phyloP scores from a whole-genome alignment of 148 eudicot genomes.

The Agrostemma githago region DNA sequence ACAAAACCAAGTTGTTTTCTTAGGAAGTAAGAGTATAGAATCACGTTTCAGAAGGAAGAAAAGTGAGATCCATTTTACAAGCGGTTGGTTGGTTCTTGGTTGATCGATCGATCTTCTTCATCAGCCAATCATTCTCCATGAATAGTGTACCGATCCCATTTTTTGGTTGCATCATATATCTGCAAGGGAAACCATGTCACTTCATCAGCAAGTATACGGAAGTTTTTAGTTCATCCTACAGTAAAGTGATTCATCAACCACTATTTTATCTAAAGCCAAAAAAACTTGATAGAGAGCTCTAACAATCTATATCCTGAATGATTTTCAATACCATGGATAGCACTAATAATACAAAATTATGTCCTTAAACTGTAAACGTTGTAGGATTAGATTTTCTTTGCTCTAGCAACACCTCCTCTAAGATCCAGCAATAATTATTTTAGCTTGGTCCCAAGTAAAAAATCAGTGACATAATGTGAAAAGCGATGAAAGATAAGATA shows the following conservation, averaged over 20 bases:
- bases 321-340: too few relatives aligned
- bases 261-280: background rate
- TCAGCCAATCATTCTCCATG: constrained; percentile 62
- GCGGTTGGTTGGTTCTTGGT: background rate
- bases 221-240: background rate
- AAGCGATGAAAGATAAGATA: constrained; percentile 25
- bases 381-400: too few relatives aligned
- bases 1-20: constrained; percentile 5
- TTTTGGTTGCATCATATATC: constrained; percentile 92
- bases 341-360: too few relatives aligned
- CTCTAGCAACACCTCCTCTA: too few relatives aligned
- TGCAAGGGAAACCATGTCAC: constrained; percentile 27
- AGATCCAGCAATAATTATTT: too few relatives aligned
- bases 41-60: background rate
- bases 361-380: too few relatives aligned
- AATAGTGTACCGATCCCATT: constrained; percentile 94
- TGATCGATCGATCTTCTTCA: background rate
- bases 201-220: constrained; percentile 7
- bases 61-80: background rate
- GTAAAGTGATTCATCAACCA: background rate
- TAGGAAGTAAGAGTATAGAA: background rate
- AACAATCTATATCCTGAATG: too few relatives aligned
- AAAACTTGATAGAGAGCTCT: too few relatives aligned
- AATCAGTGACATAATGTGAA: background rate
- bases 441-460: too few relatives aligned